Base-by-base conservation (phyloP, 148 eudicot genomes). In the Chenopodium suecicum region DNA sequence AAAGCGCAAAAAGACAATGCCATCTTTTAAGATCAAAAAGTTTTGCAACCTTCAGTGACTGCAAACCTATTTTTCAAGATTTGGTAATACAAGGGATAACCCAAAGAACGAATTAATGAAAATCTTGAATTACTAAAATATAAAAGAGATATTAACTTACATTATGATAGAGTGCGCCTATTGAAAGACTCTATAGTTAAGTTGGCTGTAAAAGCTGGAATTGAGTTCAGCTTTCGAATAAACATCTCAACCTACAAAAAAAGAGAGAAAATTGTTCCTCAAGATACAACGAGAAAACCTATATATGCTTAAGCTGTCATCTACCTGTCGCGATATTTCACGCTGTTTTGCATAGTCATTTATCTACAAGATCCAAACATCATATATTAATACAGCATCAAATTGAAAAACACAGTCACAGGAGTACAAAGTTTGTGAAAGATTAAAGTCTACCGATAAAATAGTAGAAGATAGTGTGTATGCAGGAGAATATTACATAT, bases 131-230 rank as follows among this genome's bases (percentile, higher is more conserved):
- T 11, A 44, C 31, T 48, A 48, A 48, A 56, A 17, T 56, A 56
- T 11, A 56, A 60, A 22, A 19, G 17, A 48, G 16, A 4, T 54
- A 63, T 41, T 7, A 65, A n/a, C 20, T 37, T 68, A 62, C 9
- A 58, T 92, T 83, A 96, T 31, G 95, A 96, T 37, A 96, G 90
- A 11, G 99, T 96, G 76, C 98, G 90, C 91, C 90, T 90, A 81
- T 96, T 96, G 91, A 96, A 96, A 80, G 99, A 96, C 78, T 96
- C 99, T 65, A 96, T 90, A 0, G 99, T 96, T 89, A 96, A 84
- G 83, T 96, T 96, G 64, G 99, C 99, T 47, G 99, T 96, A 86
- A 96, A 96, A 82, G 99, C 99, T 64, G 98, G 99, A 83, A 96
- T 90, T 7, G 98, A 96, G 80, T 94, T 96, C 90, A 96, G 69